Evolutionary conservation across 495 filamentous ascomycete genomes (phyloP).

Genomic region (Penicillium odoratum): DNA sequence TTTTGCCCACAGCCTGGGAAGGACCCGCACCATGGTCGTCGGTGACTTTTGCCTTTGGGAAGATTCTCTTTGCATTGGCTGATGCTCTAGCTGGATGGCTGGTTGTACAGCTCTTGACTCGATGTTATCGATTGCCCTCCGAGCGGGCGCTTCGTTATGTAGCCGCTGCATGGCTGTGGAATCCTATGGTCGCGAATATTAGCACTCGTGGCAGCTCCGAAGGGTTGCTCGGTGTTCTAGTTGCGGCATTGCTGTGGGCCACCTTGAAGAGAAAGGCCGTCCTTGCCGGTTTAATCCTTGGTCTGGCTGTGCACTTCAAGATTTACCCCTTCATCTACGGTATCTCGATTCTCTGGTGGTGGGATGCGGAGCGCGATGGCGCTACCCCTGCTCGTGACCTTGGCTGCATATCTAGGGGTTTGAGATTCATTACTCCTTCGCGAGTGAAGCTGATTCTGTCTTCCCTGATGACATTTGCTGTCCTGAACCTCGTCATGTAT

Average conservation of each 20-base stretch:
- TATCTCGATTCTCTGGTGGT: constrained; percentile 81
- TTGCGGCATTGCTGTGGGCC: constrained; percentile 80
- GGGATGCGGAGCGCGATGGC: constrained; percentile 57
- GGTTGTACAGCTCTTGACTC: constrained; percentile 61
- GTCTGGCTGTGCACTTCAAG: constrained; percentile 91
- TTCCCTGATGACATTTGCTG: constrained; percentile 68
- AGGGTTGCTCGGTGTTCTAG: constrained; percentile 81
- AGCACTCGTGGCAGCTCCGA: constrained; percentile 93
- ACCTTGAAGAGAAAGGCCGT: constrained; percentile 56
- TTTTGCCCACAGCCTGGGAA: constrained; percentile 74
- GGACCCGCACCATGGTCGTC: constrained; percentile 26
- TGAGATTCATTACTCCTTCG: constrained; percentile 59
- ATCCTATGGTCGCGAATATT: constrained; percentile 97
- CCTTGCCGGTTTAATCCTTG: constrained; percentile 75
- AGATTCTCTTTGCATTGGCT: constrained; percentile 77
- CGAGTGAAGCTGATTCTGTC: constrained; percentile 61
- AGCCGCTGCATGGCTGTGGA: constrained; percentile 86
- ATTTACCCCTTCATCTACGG: constrained; percentile 98
- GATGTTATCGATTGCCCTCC: constrained; percentile 43
- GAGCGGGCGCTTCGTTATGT: constrained; percentile 63
- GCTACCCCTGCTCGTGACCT: constrained; percentile 5
- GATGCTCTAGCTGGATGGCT: constrained; percentile 88
- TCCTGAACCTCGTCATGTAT: constrained; percentile 78
- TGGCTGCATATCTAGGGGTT: constrained; percentile 19
- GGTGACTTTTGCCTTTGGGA: constrained; percentile 72